A percentile compares a stretch with the other conserved stretches of the same genome.
Evolutionary conservation across 208 protist genomes (phyloP).

Genomic region (Wallacemonas sp.): DNA sequence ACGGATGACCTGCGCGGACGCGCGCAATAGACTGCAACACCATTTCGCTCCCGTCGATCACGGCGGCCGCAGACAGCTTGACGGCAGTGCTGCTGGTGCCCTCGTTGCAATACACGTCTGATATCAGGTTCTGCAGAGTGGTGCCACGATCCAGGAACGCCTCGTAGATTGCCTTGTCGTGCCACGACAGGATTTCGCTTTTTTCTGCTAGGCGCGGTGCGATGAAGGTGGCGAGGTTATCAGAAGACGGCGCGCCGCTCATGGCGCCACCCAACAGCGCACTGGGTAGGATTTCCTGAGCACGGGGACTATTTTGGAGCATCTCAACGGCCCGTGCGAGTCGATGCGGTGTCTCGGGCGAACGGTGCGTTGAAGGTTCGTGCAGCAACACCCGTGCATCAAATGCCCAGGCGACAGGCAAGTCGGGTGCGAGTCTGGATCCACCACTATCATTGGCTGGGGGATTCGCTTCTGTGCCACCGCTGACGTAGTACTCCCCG

Average conservation of each 20-base stretch:
- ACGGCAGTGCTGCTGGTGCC: slow-evolving; percentile 57
- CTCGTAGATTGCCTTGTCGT: slow-evolving; percentile 42
- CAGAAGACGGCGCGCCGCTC: not conserved
- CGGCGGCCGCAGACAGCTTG: slow-evolving; percentile 54
- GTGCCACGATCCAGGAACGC: slow-evolving; percentile 54
- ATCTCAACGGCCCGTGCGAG: slow-evolving; percentile 59
- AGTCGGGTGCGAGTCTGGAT: slow-evolving; percentile 25
- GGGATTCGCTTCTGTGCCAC: slow-evolving; percentile 11
- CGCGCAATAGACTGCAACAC: slow-evolving; percentile 25
- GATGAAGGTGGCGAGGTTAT: slow-evolving; percentile 40
- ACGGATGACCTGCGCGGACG: not conserved
- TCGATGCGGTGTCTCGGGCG: slow-evolving; percentile 72
- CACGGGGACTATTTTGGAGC: slow-evolving; percentile 37
- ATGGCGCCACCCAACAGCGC: slow-evolving; percentile 26
- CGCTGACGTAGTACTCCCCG: slow-evolving; percentile 61
- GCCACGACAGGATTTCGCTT: slow-evolving; percentile 65
- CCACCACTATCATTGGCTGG: not conserved
- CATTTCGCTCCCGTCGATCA: slow-evolving; percentile 57
- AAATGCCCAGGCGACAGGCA: slow-evolving; percentile 67
- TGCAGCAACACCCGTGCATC: slow-evolving; percentile 69
- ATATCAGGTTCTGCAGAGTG: slow-evolving; percentile 43
- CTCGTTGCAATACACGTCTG: slow-evolving; percentile 82
- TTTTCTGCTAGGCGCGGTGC: slow-evolving; percentile 56
- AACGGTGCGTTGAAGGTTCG: slow-evolving; percentile 41
- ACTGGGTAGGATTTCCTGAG: slow-evolving; percentile 54